phyloP scores from a whole-genome alignment of 768 basidiomycete species.

The Hygrocybe coccinea region DNA sequence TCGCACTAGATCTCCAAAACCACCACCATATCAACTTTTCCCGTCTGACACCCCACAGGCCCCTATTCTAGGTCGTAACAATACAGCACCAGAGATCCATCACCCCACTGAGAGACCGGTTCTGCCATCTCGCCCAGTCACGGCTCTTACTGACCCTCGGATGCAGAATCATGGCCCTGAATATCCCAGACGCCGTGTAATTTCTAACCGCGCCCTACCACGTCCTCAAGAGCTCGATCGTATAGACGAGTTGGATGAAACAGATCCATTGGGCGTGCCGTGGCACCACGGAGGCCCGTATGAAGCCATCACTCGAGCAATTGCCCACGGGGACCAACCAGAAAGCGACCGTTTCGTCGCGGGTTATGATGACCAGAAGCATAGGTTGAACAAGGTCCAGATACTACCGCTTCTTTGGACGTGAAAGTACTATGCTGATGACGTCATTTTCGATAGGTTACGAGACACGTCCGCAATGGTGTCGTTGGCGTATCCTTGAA shows the following conservation, averaged over 20 bases:
- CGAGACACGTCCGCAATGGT: background rate
- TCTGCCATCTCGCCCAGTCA: slow-evolving; percentile 21
- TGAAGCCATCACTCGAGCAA: slow-evolving; percentile 43
- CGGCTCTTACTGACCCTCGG: slow-evolving; percentile 10
- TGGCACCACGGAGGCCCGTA: slow-evolving; percentile 76
- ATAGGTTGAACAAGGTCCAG: background rate
- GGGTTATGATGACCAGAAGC: background rate
- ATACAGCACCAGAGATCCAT: slow-evolving; percentile 15
- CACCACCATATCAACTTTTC: background rate
- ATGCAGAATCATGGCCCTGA: background rate
- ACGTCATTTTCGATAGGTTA: background rate
- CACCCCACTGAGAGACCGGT: slow-evolving; percentile 16
- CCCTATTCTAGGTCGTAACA: background rate
- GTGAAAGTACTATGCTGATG: background rate
- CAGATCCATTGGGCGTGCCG: slow-evolving; percentile 58
- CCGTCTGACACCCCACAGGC: background rate
- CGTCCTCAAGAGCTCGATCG: slow-evolving; percentile 47
- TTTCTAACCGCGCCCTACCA: background rate
- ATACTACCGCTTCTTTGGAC: background rate
- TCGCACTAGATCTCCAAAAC: background rate
- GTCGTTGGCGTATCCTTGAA: slow-evolving; percentile 41
- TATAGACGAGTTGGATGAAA: slow-evolving; percentile 76
- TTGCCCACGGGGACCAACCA: background rate
- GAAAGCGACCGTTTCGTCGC: background rate
- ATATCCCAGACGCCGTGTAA: background rate